These are phyloP conservation scores for Candida wancherniae DNA, from an alignment of 805 yeast species.

Conservation along the genomic window DNA sequence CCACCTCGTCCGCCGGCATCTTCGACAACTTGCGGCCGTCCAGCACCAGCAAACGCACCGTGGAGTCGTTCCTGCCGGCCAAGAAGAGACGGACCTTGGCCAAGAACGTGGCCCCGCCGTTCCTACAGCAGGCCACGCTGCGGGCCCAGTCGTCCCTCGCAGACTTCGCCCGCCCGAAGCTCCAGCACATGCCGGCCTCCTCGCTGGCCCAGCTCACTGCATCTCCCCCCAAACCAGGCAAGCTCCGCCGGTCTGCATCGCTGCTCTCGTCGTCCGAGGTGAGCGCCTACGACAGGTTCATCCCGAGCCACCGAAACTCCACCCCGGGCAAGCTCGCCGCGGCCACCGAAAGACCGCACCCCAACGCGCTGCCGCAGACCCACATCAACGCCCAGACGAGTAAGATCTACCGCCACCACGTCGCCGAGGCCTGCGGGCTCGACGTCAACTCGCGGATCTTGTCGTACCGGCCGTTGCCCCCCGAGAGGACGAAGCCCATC, in stretches of 20 bases:
- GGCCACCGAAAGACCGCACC: conserved; percentile 30
- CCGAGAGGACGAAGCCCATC: conserved; percentile 45
- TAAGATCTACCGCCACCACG: conserved; percentile 66
- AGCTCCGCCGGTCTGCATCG: conserved; percentile 17
- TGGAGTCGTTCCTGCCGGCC: conserved; percentile 10
- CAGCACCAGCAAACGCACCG: conserved; percentile 8
- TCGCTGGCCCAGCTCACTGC: conserved; percentile 3
- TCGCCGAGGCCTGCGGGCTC: conserved; percentile 92
- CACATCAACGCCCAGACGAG: conserved; percentile 52
- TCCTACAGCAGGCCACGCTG: conserved; percentile 4
- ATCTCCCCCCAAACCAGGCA: conserved; percentile 18
- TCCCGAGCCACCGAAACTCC: conserved; percentile 40
- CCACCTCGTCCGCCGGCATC: conserved; percentile 9
- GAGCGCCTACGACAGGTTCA: conserved; percentile 33
- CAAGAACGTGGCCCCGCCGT: conserved; percentile 7
- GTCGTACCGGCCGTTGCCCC: conserved; percentile 84
- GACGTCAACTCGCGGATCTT: conserved; percentile 76
- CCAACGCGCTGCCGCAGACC: conserved; percentile 48
- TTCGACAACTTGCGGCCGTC: conserved; percentile 13
- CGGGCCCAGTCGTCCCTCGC: conserved; percentile 15
- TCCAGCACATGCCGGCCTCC: conserved; percentile 5
- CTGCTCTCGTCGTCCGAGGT: conserved; percentile 12
- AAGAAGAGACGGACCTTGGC: conserved; percentile 8
- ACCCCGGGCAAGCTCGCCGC: conserved; percentile 36
- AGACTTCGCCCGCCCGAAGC: conserved; percentile 13